A percentile compares a stretch with the other conserved stretches of the same genome.
These are phyloP conservation scores for Fusarium stilboides DNA, from an alignment of 2,329 filamentous ascomycete genomes.

Conservation along the genomic window DNA sequence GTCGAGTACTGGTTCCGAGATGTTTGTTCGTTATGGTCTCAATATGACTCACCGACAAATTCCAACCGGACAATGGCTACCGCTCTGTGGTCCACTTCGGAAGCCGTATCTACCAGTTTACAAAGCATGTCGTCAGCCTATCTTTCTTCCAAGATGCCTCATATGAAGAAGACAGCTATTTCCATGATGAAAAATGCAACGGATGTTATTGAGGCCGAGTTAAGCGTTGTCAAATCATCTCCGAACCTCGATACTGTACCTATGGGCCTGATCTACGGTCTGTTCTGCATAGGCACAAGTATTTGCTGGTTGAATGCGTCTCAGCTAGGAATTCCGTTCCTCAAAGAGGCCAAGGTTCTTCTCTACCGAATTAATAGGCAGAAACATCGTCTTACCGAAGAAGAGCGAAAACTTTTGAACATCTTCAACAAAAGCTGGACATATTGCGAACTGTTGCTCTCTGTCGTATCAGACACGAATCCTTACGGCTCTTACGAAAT, in stretches of 20 bases:
- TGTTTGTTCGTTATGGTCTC: conserved; percentile 59
- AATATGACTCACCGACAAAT: conserved; percentile 58
- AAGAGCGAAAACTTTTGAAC: conserved; percentile 51
- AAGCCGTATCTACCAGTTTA: conserved; percentile 57
- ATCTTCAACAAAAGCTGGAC: conserved; percentile 59
- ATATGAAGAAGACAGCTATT: conserved; percentile 53
- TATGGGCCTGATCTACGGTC: conserved; percentile 55
- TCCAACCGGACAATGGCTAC: conserved; percentile 57
- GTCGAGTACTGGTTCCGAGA: conserved; percentile 57
- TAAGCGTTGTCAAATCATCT: conserved; percentile 44
- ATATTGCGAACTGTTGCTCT: conserved; percentile 59
- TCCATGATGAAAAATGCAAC: conserved; percentile 55
- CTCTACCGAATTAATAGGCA: conserved; percentile 48
- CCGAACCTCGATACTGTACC: conserved; percentile 47
- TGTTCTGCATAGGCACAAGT: conserved; percentile 59
- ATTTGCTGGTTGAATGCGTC: conserved; percentile 58
- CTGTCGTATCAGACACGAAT: conserved; percentile 56
- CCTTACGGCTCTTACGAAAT: conserved; percentile 26
- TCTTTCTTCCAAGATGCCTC: conserved; percentile 53
- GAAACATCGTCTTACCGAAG: conserved; percentile 11
- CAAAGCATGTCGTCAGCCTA: conserved; percentile 60
- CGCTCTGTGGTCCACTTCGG: conserved; percentile 56
- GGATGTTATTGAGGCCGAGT: conserved; percentile 53
- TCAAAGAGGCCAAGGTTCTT: conserved; percentile 51
- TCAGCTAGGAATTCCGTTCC: conserved; percentile 52